phyloP scores from a whole-genome alignment of 139 green algal species.

The Raphidocelis subcapitata region DNA sequence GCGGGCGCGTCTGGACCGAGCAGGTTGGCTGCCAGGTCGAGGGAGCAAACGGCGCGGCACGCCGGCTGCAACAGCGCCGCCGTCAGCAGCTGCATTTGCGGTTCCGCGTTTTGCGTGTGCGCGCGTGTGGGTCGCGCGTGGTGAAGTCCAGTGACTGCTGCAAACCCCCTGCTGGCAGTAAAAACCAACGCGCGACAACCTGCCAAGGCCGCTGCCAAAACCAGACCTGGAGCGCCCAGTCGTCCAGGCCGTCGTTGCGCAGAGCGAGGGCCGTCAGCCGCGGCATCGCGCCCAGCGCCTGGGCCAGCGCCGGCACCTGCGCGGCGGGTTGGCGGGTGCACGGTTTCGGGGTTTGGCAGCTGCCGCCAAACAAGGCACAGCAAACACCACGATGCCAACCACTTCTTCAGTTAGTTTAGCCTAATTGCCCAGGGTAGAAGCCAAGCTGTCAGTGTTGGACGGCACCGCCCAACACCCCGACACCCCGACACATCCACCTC shows the following conservation, averaged over 20 bases:
- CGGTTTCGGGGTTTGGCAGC: no score
- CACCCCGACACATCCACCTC: no score
- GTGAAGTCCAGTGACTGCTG: background rate
- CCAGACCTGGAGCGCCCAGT: constrained; percentile 22
- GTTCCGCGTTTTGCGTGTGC: no score
- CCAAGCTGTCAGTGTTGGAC: no score
- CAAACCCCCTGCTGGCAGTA: background rate
- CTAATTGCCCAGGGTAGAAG: no score
- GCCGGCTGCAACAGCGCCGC: constrained; percentile 1
- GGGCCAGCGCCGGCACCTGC: constrained; percentile 39
- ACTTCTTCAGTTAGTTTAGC: no score
- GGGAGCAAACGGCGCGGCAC: constrained; percentile 1
- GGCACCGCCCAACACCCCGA: no score
- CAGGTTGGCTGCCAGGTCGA: constrained; percentile 36
- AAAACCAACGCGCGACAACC: background rate
- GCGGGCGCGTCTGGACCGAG: constrained; percentile 1
- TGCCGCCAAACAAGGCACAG: no score
- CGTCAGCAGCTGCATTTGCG: background rate
- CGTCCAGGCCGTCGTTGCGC: constrained; percentile 34
- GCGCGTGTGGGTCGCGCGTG: background rate
- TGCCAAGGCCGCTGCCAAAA: background rate
- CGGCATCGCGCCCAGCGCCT: constrained; percentile 34
- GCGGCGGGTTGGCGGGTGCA: no score
- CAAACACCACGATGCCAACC: no score
- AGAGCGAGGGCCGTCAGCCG: constrained; percentile 31